Evolutionary conservation across 768 basidiomycete genomes (phyloP), one percentile per base, ranked within the genome.

Genomic region (Agaricus sinodeliciosus): DNA sequence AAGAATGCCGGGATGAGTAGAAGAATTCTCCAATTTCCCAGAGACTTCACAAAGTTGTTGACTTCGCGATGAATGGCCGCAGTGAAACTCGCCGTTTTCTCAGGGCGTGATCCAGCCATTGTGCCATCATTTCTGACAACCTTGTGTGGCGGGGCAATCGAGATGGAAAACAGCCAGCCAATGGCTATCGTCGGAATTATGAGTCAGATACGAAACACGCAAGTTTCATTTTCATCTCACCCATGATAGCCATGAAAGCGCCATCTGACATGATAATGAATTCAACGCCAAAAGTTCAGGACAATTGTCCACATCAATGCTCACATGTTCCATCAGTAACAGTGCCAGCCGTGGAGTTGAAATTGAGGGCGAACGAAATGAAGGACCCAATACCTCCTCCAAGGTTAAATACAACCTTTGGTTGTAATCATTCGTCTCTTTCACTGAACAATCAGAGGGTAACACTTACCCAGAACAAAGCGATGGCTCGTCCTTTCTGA

Each of bases 321-420:
- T 25, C 54, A 65, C 64, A 65, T n/a, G 64, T 65, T 31, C 63
- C 62, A 50, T 65, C 60, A 13, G 60, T 59, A n/a, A 65, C 64
- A 4, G 64, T 65, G 7, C 64, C 64, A 25, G 59, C 51, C 41
- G 59, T 62, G 13, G 62, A 63, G 45, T 63, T 58, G 55, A 63
- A 65, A 55, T 65, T 65, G 13, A 64, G 54, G 5, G 49, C 63
- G 35, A 65, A 65, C 3, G 64, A 65, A 31, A 65, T 65, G 52
- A 65, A 65, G 19, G 64, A 65, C 11, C 63, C 64, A 48, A 65
- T 65, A 19, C 63, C 64, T 35, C 63, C 64, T 22, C 64, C 64
- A 35, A 65, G 60, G 37, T 65, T 64, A 50, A 65, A 65, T 41
- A 65, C 58, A n/a, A 65, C 62, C 62, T 63, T 18, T 26, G n/a